These are phyloP conservation scores for Dactylis glomerata DNA, from an alignment of 176 grass and related monocot genomes.

Conservation along the genomic window DNA sequence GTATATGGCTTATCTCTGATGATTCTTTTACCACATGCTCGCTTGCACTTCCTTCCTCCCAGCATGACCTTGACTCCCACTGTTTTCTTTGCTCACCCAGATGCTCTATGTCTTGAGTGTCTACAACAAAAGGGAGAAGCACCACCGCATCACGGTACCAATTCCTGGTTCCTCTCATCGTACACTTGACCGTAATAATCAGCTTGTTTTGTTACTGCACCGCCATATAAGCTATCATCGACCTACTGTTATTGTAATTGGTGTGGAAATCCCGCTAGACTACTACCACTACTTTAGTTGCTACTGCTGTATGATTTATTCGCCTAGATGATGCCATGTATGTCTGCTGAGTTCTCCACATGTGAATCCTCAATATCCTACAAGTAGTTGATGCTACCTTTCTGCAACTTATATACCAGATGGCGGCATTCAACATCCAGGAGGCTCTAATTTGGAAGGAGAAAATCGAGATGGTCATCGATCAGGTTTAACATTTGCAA, in stretches of 20 bases:
- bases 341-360: background rate
- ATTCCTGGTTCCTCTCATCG: background rate
- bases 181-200: background rate
- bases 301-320: background rate
- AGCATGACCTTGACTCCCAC: background rate
- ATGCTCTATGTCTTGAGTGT: conserved; percentile 88
- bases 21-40: background rate
- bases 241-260: background rate
- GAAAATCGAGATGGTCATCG: conserved; percentile 95
- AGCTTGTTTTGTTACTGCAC: background rate
- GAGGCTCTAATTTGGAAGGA: conserved; percentile 96
- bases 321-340: background rate
- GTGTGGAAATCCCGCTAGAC: background rate
- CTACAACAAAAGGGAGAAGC: conserved; percentile 98
- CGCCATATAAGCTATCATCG: background rate
- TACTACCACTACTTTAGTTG: background rate
- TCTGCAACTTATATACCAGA: conserved; percentile 45
- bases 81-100: conserved; percentile 32
- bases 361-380: background rate
- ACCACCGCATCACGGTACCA: conserved; percentile 69
- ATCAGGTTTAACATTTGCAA: conserved; percentile 60
- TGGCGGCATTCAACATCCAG: conserved; percentile 98
- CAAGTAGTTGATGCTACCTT: background rate
- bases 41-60: background rate
- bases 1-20: background rate